These are phyloP conservation scores for Lathyrus sativus DNA, from an alignment of 306 rosid species.

Conservation along the genomic window DNA sequence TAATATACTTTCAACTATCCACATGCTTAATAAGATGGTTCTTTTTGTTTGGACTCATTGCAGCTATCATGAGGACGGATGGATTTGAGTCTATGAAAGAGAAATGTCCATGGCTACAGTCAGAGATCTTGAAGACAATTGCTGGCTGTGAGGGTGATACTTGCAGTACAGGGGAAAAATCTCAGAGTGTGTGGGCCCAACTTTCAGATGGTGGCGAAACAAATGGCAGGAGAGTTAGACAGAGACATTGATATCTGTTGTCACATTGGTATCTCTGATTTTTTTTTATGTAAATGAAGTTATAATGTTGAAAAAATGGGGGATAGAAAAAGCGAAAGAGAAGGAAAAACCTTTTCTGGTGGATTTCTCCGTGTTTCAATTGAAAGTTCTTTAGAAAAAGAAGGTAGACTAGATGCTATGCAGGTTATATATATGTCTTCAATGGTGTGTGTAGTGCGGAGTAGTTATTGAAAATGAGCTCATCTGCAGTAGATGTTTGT, in stretches of 20 bases:
- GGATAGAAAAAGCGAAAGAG: neutral
- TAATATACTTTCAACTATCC: conserved; percentile 7
- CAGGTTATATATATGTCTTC: conserved; percentile 15
- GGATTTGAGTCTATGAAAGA: conserved; percentile 76
- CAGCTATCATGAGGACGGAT: conserved; percentile 83
- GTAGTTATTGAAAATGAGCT: conserved; percentile 28
- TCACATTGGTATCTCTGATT: conserved; percentile 27
- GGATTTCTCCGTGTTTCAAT: conserved; percentile 28
- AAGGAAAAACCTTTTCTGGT: conserved; percentile 37
- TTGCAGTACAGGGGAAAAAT: conserved; percentile 50
- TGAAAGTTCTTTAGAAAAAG: conserved; percentile 34
- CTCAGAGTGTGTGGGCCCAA: conserved; percentile 65
- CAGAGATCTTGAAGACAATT: conserved; percentile 79
- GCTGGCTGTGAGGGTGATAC: conserved; percentile 58
- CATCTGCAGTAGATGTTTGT: conserved; percentile 26
- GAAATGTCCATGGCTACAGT: conserved; percentile 71
- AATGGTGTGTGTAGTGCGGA: conserved; percentile 26
- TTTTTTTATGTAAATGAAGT: conserved; percentile 43
- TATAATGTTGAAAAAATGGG: conserved; percentile 26
- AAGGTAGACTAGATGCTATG: conserved; percentile 35
- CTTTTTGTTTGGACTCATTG: conserved; percentile 33
- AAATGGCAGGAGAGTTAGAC: conserved; percentile 62
- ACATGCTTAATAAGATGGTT: conserved; percentile 23
- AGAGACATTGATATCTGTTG: conserved; percentile 50
- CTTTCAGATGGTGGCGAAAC: conserved; percentile 65